These are phyloP conservation scores for Clonostachys rosea DNA, from an alignment of 2,329 filamentous ascomycete genomes.

Conservation along the genomic window DNA sequence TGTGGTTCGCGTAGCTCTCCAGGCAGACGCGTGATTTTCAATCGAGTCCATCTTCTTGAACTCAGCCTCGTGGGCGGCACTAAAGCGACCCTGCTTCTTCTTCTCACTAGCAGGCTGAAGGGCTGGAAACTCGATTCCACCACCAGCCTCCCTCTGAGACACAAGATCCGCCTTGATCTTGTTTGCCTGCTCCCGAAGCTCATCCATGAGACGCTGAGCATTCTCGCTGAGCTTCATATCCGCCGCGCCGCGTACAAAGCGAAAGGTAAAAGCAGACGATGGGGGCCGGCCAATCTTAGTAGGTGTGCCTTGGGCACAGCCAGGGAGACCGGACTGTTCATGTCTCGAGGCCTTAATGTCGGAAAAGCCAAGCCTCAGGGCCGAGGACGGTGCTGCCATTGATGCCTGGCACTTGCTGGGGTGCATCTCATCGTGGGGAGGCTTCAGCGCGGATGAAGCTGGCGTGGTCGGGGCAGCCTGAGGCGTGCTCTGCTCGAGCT, in stretches of 20 bases:
- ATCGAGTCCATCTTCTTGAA: conserved; percentile 99
- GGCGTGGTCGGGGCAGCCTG: conserved; percentile 48
- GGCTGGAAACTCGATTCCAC: conserved; percentile 30
- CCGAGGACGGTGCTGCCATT: conserved; percentile 72
- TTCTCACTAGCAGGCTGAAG: conserved; percentile 79
- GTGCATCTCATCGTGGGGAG: conserved; percentile 81
- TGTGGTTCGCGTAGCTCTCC: conserved; percentile 50
- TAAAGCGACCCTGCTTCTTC: conserved; percentile 74
- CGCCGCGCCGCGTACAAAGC: conserved; percentile 46
- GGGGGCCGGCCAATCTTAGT: conserved; percentile 49
- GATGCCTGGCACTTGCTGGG: conserved; percentile 77
- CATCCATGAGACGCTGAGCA: conserved; percentile 56
- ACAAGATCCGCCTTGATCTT: conserved; percentile 66
- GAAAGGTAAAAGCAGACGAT: conserved; percentile 63
- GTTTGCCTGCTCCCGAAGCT: conserved; percentile 67
- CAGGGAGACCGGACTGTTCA: conserved; percentile 35
- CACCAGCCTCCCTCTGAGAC: conserved; percentile 54
- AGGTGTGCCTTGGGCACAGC: conserved; percentile 53
- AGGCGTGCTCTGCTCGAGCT: conserved; percentile 4
- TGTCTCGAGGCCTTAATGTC: conserved; percentile 55
- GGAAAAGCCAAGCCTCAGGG: conserved; percentile 75
- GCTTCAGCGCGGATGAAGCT: conserved; percentile 61
- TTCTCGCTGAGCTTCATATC: conserved; percentile 56
- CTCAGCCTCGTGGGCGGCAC: conserved; percentile 77
- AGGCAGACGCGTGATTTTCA: conserved; percentile 76